Evolutionary conservation across 2,329 filamentous ascomycete genomes (phyloP), one percentile per base, ranked within the genome.

Genomic region (Colletotrichum liaoningense): DNA sequence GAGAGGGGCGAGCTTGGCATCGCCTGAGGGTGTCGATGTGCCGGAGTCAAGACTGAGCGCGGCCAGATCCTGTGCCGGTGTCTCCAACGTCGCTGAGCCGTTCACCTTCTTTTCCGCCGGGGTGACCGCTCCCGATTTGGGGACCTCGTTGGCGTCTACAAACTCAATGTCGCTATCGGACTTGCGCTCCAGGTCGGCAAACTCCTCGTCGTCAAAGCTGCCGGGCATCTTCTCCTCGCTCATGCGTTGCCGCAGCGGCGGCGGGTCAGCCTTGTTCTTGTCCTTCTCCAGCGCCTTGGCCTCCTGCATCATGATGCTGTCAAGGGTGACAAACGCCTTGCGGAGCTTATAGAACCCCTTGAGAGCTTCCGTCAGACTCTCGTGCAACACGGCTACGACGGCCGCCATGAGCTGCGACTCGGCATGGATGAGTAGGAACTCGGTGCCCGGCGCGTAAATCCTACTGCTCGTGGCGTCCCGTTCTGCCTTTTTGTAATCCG

Each of bases 281-380:
- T 72, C 75, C 35, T 76, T 75, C 5, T 78, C 77, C 5, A 86
- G 67, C 0, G 79, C 80, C 74, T 88, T 90, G 28, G 88, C 88
- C 83, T 98, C 95, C 42, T 92, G 89, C 73, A 93, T 89, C 79
- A 95, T 88, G 68, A 99, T 94, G 11, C 88, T 88, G 78, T 98
- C 93, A 4, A 99, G 86, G 0, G 95, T 93, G 52, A 95, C 85
- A 79, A 94, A 98, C 0, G 96, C 96, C 81, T 97, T 97, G 74
- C 96, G 89, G 77, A 98, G 84, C 83, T 97, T 97, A 80, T 97
- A 97, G 79, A 98, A 98, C 6, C 95, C 95, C 83, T 93, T 95
- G 81, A 98, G 90, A 19, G 92, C 95, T 81, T 98, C 97, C 0
- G 95, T 96, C 78, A 98, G 84, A 80, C 94, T 98, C 85, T 98